Evolutionary conservation across 768 basidiomycete genomes (phyloP).

Genomic region (Xanthoconium purpureum): DNA sequence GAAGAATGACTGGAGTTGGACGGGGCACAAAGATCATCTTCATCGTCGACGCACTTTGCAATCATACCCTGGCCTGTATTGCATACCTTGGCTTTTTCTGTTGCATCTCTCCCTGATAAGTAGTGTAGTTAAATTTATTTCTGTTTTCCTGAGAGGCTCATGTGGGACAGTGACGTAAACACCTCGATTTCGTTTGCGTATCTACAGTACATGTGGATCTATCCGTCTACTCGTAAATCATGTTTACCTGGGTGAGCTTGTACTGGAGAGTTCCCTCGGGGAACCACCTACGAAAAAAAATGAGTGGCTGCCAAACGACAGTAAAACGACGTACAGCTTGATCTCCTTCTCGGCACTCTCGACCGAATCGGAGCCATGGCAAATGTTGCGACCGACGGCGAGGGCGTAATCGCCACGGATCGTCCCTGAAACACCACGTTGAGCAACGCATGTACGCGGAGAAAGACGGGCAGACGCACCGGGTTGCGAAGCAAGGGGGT

Average conservation of each 20-base stretch:
- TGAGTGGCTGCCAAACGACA: slow-evolving; percentile 5
- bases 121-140: not conserved
- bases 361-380: slow-evolving; percentile 87
- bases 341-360: slow-evolving; percentile 95
- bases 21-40: not conserved
- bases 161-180: not conserved
- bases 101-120: not conserved
- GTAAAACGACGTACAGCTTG: slow-evolving; percentile 57
- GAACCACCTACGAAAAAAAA: slow-evolving; percentile 68
- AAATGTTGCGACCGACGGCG: slow-evolving; percentile 92
- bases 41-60: not conserved
- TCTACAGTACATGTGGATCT: slow-evolving; percentile 22
- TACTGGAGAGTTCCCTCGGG: slow-evolving; percentile 80
- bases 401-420: slow-evolving; percentile 96
- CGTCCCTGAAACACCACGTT: slow-evolving; percentile 53
- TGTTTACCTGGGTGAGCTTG: slow-evolving; percentile 55
- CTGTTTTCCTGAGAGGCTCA: not conserved
- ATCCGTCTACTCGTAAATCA: slow-evolving; percentile 73
- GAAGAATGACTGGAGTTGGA: slow-evolving; percentile 4
- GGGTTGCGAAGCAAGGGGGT: slow-evolving; percentile 86
- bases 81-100: slow-evolving; percentile 18
- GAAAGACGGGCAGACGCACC: slow-evolving; percentile 46
- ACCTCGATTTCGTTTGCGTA: not conserved
- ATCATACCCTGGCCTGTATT: slow-evolving; percentile 24
- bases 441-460: not conserved